Conservation (phyloP, 2,329 filamentous ascomycete genomes). For the Didymella glomerata region DNA sequence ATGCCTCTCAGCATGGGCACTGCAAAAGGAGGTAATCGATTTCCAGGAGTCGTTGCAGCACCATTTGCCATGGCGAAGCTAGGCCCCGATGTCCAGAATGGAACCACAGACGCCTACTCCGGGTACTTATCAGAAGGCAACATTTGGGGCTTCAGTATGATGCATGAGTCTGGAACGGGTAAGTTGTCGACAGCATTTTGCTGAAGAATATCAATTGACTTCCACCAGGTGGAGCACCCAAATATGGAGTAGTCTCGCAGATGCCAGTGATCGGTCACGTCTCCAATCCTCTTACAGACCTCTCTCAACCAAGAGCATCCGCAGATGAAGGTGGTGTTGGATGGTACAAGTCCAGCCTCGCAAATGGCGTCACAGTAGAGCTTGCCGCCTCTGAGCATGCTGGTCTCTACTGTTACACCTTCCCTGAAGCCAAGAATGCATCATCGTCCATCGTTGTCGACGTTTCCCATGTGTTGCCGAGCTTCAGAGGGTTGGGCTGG, state of each 20-base stretch:
- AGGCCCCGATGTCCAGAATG: background rate
- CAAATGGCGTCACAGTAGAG: background rate
- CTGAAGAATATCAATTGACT: slow-evolving; percentile 35
- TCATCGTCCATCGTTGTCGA: background rate
- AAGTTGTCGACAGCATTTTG: slow-evolving; percentile 17
- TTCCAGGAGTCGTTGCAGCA: background rate
- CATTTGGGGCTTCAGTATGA: slow-evolving; percentile 49
- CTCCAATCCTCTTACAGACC: background rate
- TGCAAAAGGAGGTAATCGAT: background rate
- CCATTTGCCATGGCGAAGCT: background rate
- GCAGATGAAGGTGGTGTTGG: background rate
- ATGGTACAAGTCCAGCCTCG: background rate
- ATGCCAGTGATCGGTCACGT: background rate
- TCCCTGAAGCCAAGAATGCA: background rate
- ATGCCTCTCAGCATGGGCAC: background rate
- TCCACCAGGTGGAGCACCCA: background rate
- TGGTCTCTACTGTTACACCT: background rate
- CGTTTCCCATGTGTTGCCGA: background rate
- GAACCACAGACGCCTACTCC: slow-evolving; percentile 31
- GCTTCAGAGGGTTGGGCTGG: background rate
- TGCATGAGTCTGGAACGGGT: slow-evolving; percentile 46
- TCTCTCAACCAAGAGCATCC: background rate
- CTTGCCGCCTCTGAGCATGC: background rate
- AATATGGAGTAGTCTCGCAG: background rate
- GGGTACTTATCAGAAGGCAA: slow-evolving; percentile 45